These are phyloP conservation scores for Cryptococcus hybrid DNA, from an alignment of 1,284 basidiomycete species.

Conservation along the genomic window DNA sequence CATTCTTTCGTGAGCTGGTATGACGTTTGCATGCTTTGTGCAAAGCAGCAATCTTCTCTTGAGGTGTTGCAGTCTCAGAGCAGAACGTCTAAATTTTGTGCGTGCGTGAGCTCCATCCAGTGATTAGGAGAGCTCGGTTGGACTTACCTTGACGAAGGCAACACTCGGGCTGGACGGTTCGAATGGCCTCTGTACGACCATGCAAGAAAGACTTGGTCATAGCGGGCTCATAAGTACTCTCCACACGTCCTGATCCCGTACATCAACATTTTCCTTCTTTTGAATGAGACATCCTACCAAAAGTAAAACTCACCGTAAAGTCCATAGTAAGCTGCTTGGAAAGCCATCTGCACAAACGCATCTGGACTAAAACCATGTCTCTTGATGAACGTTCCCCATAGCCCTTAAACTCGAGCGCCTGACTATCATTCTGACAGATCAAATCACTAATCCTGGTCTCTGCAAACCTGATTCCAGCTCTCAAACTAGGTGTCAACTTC, in stretches of 20 bases:
- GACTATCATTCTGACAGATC: conserved; percentile 96
- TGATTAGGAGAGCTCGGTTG: background rate
- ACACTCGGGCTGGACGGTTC: conserved; percentile 85
- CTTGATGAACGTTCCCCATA: conserved; percentile 82
- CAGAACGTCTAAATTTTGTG: conserved; percentile 66
- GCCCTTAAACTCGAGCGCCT: conserved; percentile 72
- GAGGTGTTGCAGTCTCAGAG: conserved; percentile 64
- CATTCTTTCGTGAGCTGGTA: conserved; percentile 83
- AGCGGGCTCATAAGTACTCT: conserved; percentile 96
- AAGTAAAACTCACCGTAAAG: conserved; percentile 66
- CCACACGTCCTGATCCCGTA: conserved; percentile 63
- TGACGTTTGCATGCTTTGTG: conserved; percentile 84
- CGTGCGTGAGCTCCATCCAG: background rate
- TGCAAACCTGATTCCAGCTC: conserved; percentile 84
- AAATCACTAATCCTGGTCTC: conserved; percentile 92
- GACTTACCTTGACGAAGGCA: conserved; percentile 70
- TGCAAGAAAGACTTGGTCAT: conserved; percentile 98
- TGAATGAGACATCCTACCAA: too few species aligned
- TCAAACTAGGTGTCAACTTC: conserved; percentile 76
- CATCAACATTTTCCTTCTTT: background rate
- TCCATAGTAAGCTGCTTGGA: conserved; percentile 93
- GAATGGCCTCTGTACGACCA: conserved; percentile 92
- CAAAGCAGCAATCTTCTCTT: conserved; percentile 72
- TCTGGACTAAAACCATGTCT: conserved; percentile 90
- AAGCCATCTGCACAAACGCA: conserved; percentile 95